These are phyloP conservation scores for Houttuynia cordata DNA, from an alignment of 164 flowering plant genomes.

Conservation along the genomic window DNA sequence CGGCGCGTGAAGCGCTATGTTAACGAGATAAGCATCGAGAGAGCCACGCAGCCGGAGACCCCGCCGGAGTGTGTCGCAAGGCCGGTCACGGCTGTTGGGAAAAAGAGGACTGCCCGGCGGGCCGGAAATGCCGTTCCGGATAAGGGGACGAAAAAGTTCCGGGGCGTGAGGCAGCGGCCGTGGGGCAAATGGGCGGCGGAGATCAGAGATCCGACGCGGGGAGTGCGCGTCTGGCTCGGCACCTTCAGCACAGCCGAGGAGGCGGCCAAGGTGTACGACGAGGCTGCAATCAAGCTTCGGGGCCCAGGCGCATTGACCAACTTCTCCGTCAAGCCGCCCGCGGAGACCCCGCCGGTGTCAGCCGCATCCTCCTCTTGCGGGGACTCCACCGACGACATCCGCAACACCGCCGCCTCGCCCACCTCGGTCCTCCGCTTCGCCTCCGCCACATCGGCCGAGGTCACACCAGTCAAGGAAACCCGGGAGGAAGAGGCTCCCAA, in stretches of 20 bases:
- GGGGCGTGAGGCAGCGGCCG: constrained; percentile 78
- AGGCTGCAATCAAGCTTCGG: constrained; percentile 67
- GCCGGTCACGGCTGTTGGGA: constrained; percentile 4
- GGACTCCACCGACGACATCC: constrained; percentile 49
- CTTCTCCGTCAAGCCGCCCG: constrained; percentile 18
- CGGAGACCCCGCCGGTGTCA: constrained; percentile 6
- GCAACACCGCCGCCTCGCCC: constrained; percentile 36
- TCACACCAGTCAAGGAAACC: background rate
- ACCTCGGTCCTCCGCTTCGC: constrained; percentile 50
- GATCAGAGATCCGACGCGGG: constrained; percentile 66
- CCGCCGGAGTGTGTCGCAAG: background rate
- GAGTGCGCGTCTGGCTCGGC: constrained; percentile 74
- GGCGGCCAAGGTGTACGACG: constrained; percentile 82
- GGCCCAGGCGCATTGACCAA: constrained; percentile 80
- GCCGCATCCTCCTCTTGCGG: constrained; percentile 22
- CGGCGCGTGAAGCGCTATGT: constrained; percentile 49
- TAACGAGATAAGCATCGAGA: constrained; percentile 40
- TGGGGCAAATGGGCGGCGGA: constrained; percentile 99
- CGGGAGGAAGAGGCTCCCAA: background rate
- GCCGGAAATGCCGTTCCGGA: background rate
- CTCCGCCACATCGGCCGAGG: constrained; percentile 9
- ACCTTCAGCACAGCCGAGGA: constrained; percentile 86
- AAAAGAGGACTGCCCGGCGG: constrained; percentile 1
- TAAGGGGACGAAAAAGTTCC: constrained; percentile 30
- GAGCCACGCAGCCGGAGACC: background rate